Evolutionary conservation across 371 early-diverging fungal species (phyloP).

Genomic region (Rhizopus sp.): DNA sequence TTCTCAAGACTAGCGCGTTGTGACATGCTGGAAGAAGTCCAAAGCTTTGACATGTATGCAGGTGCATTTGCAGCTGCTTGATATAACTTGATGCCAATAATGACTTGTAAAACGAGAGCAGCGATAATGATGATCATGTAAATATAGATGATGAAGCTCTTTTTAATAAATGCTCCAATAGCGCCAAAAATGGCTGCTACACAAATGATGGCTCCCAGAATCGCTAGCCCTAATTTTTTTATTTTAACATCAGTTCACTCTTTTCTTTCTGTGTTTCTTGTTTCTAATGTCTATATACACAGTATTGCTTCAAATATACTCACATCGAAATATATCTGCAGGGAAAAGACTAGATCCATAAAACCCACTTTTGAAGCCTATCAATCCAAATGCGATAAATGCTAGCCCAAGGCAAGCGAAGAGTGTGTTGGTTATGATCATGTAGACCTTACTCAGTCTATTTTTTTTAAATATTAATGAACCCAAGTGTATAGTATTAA

Average conservation of each 20-base stretch:
- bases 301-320: conserved; percentile 2
- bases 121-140: conserved; percentile 43
- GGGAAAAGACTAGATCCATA: conserved; percentile 45
- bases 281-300: not conserved
- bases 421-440: conserved; percentile 45
- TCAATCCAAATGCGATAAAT: conserved; percentile 45
- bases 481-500: not conserved
- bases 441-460: conserved; percentile 52
- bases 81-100: conserved; percentile 45
- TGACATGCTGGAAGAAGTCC: conserved; percentile 25
- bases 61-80: conserved; percentile 36
- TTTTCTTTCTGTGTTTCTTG: not conserved
- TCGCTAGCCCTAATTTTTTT: conserved; percentile 25
- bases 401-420: conserved; percentile 48
- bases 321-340: conserved; percentile 37
- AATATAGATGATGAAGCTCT: conserved; percentile 28
- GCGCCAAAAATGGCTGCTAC: conserved; percentile 43
- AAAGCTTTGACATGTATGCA: conserved; percentile 35
- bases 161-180: conserved; percentile 33
- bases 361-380: conserved; percentile 39
- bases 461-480: not conserved
- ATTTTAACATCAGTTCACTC: conserved; percentile 2
- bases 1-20: conserved; percentile 32
- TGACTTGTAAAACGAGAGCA: conserved; percentile 43
- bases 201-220: conserved; percentile 44